Base-by-base conservation (phyloP, 2,329 filamentous ascomycete genomes). In the Clarireedia homoeocarpa region DNA sequence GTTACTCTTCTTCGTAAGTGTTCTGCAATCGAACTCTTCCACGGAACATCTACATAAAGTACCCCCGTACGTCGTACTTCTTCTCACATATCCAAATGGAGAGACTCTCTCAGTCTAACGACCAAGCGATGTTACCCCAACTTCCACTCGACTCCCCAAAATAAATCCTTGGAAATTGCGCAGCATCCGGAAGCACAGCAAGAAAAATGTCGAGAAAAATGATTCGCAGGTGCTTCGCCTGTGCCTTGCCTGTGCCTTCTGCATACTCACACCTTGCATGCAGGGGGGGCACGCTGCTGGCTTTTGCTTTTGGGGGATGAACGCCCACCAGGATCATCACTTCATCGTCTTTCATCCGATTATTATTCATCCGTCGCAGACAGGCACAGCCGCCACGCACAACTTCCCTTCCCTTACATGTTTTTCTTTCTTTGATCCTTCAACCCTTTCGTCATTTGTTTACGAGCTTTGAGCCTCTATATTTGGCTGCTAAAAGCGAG, bases 401-500 rank as follows among this genome's bases (percentile, higher is more conserved):
- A 49, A 44, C 34, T 46, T 42, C 24, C 36, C 26, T 44, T 5
- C 20, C 39, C 39, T 42, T 20, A 42, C 39, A 42, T n/a, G n/a
- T 26, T n/a, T 5, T 49, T 55, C 38, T 20, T 34, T 48, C 20
- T 34, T 48, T 27, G 20, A 55, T 55, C 53, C 53, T 55, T 55
- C 47, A 45, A 23, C 47, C 5, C 45, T 45, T 27, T 39, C 30
- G 15, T 50, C 26, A 51, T 45, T 36, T 45, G 27, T 45, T 51
- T 45, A 45, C 53, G 53, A 45, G 39, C 5, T n/a, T 23, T 36
- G 10, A 45, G 47, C 38, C 47, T 55, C 53, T 55, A 55, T 55
- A 55, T 55, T 55, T 55, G 53, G 53, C 38, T 30, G 23, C 17
- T 6, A 36, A 17, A 44, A 38, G 34, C 24, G 44, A 45, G 49